Percentiles rank a stretch among this genome's conserved stretches.
These are phyloP conservation scores for Closterium sp. DNA, from an alignment of 139 green algal genomes.

Conservation along the genomic window DNA sequence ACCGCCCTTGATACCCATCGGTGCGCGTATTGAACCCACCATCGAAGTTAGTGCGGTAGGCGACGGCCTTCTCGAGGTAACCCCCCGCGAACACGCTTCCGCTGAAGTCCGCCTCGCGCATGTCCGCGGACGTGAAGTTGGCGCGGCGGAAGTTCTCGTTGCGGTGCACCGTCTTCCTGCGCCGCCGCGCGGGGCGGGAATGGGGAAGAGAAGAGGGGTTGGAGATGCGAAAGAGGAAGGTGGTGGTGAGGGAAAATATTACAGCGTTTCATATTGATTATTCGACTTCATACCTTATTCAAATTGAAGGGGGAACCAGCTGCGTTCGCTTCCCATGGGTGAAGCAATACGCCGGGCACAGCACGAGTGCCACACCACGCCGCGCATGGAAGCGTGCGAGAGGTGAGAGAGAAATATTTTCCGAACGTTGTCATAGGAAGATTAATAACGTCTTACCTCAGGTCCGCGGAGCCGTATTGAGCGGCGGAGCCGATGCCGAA, in stretches of 20 bases:
- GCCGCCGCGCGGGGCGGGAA: background rate
- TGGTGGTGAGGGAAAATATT: background rate
- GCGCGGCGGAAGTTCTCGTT: conserved; percentile 53
- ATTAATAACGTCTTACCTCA: background rate
- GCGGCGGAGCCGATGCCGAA: conserved; percentile 48
- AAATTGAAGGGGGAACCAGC: too few species aligned
- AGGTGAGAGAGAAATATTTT: too few species aligned
- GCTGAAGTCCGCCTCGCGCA: conserved; percentile 53
- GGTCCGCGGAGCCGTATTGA: conserved; percentile 49
- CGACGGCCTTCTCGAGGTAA: conserved; percentile 54
- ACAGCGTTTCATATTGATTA: too few species aligned
- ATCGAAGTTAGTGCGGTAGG: conserved; percentile 57
- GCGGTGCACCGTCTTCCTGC: conserved; percentile 29
- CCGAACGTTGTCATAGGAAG: too few species aligned
- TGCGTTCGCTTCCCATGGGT: too few species aligned
- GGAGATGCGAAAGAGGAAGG: background rate
- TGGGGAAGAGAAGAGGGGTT: background rate
- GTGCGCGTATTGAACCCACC: conserved; percentile 2
- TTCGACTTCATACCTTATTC: too few species aligned
- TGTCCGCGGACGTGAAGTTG: conserved; percentile 56
- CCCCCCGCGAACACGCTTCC: conserved; percentile 42
- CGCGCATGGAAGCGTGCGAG: too few species aligned
- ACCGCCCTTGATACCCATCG: too few species aligned
- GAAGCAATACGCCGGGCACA: too few species aligned
- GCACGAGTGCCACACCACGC: too few species aligned